Evolutionary conservation across 2,329 filamentous ascomycete species (phyloP), one percentile per base, ranked within the genome.

Genomic region (Plectosphaerella sp.): DNA sequence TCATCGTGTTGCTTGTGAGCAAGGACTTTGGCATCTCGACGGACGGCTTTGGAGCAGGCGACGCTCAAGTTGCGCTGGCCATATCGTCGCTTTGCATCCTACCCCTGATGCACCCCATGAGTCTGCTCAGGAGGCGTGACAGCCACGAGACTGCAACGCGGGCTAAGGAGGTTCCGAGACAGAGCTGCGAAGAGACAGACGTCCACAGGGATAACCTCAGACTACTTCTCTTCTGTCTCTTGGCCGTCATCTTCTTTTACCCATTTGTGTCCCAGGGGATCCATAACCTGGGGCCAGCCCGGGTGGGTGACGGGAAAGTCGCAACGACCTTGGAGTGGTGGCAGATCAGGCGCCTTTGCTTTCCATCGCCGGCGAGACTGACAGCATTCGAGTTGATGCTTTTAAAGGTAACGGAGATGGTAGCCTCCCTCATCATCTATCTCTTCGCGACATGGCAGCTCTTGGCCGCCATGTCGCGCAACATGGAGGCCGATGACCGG

Each of bases 181-280:
- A 7, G 49, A 54, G 8, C 28, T 7, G 8, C 8, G 28, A 33
- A 33, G 28, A 33, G 28, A 33, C 28, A 9, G 4, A 33, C 28
- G 28, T 12, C 8, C 28, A 33, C 28, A 33, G 28, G 8, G 28
- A 33, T 12, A 33, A 33, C 11, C 28, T 33, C 4, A 10, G 2
- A 7, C 28, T 33, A 5, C 28, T 33, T 4, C 28, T 33, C 28
- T 33, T 33, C 8, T 33, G 4, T 12, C 28, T 33, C 28, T 7
- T 33, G 28, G 28, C 11, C 4, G 28, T 33, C 2, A 14, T 62
- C 4, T 62, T 57, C 1, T 62, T 62, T 28, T 61, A 61, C 22
- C 58, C 59, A 0, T 64, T 64, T 16, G 20, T 64, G 6, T 62
- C 59, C 3, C 55, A 57, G 42, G 62, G 60, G 12, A 55, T 64